Evolutionary conservation across 2,329 filamentous ascomycete genomes (phyloP).

Genomic region (Stemphylium vesicarium): DNA sequence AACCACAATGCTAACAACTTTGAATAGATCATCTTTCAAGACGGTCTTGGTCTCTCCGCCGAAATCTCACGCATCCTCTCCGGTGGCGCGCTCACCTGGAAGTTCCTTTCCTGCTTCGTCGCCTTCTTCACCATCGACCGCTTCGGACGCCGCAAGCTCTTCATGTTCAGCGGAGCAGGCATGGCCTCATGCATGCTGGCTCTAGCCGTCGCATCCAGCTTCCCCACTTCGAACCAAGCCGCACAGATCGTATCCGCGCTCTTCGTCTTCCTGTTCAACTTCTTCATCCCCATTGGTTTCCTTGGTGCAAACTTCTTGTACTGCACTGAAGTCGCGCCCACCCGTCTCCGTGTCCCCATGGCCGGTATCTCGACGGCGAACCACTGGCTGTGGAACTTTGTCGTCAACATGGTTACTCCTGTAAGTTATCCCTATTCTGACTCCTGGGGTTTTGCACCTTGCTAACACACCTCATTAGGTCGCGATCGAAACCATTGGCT

Average conservation of each 20-base stretch:
- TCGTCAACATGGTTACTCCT: conserved; percentile 37
- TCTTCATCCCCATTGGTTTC: conserved; percentile 66
- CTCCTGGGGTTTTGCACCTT: background rate
- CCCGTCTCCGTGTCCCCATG: conserved; percentile 61
- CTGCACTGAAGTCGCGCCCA: conserved; percentile 63
- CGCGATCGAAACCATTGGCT: conserved; percentile 59
- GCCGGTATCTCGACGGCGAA: conserved; percentile 61
- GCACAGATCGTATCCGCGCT: conserved; percentile 61
- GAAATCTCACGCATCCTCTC: conserved; percentile 66
- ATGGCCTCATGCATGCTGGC: conserved; percentile 64
- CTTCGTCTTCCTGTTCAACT: conserved; percentile 67
- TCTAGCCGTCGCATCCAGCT: conserved; percentile 60
- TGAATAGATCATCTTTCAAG: conserved; percentile 50
- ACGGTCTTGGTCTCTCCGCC: conserved; percentile 51
- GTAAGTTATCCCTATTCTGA: conserved; percentile 9
- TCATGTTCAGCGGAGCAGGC: conserved; percentile 60
- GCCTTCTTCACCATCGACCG: conserved; percentile 75
- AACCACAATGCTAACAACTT: background rate
- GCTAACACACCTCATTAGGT: conserved; percentile 22
- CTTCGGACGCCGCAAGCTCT: conserved; percentile 67
- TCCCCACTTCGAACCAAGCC: conserved; percentile 52
- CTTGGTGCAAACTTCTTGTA: conserved; percentile 67
- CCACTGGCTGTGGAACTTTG: conserved; percentile 57
- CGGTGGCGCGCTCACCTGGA: conserved; percentile 65
- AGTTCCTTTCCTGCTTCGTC: conserved; percentile 64